phyloP scores from a whole-genome alignment of 1,284 basidiomycete genomes.

The Ganoderma lingzhi region DNA sequence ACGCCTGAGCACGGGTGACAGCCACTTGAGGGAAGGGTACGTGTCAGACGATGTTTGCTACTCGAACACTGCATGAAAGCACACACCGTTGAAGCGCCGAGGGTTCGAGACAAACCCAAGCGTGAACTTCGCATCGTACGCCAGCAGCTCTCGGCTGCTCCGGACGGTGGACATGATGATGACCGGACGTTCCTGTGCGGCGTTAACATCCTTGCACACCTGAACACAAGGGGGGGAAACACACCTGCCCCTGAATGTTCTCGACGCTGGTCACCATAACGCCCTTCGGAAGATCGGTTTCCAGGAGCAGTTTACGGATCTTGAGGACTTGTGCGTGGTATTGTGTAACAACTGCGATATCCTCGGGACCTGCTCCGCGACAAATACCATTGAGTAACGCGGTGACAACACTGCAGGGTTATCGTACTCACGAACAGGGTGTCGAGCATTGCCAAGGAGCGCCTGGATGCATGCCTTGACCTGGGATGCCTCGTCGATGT shows the following conservation, averaged over 20 bases:
- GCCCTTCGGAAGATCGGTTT: slow-evolving; percentile 39
- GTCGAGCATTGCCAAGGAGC: slow-evolving; percentile 32
- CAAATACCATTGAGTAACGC: slow-evolving; percentile 36
- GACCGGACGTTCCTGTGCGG: slow-evolving; percentile 48
- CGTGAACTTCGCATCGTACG: slow-evolving; percentile 51
- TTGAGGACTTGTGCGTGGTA: slow-evolving; percentile 63
- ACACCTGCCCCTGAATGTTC: slow-evolving; percentile 68
- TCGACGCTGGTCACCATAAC: slow-evolving; percentile 67
- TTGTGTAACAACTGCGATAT: slow-evolving; percentile 63
- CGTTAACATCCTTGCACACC: not conserved
- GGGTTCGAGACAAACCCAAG: slow-evolving; percentile 57
- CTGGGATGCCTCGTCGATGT: slow-evolving; percentile 51
- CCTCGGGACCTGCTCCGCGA: slow-evolving; percentile 27
- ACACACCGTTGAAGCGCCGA: slow-evolving; percentile 53
- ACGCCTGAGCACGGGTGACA: slow-evolving; percentile 59
- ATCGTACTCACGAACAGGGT: slow-evolving; percentile 25
- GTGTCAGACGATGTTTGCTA: not conserved
- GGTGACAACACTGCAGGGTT: not conserved
- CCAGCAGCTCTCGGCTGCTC: slow-evolving; percentile 47
- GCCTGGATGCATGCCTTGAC: slow-evolving; percentile 49
- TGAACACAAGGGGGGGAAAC: slow-evolving; percentile 23
- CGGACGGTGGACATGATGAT: slow-evolving; percentile 58
- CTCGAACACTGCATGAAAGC: too few species aligned
- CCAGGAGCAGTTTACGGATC: slow-evolving; percentile 48
- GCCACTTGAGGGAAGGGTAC: slow-evolving; percentile 35